Evolutionary conservation across 805 yeast genomes (phyloP), one percentile per base, ranked within the genome.

Genomic region (Hanseniaspora pseudoguilliermondii): DNA sequence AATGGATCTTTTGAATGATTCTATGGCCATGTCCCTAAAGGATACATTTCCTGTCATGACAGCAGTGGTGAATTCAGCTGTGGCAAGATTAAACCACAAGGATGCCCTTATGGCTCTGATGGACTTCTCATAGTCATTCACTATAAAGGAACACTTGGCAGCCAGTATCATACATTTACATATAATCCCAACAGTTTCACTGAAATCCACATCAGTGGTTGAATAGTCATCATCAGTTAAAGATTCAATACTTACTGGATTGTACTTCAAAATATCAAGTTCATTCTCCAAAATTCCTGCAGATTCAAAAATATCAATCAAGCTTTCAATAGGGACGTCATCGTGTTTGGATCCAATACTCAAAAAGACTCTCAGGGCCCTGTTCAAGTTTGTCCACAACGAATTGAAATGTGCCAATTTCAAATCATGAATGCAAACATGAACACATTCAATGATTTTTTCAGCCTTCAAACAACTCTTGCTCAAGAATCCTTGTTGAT

Each of bases 81-180:
- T 67, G 1, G 95, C 97, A 36, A 88, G 69, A 63, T 93, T 90
- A 68, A 78, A 86, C 67, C 78, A 71, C 0, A 74, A 67, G 10
- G 81, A 72, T 0, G 93, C 76, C 46, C 79, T 70, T 21, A 84
- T 65, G 13, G 77, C 69, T 62, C 80, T 77, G 25, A 80, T 65
- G 8, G 54, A 36, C 4, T 49, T 39, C 3, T 62, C 57, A 18
- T 60, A 56, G 18, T 55, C 51, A 6, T 55, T 39, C 2, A 64
- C 55, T 1, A 62, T 42, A 1, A 78, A 58, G 3, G 81, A 80
- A 10, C 74, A 75, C 57, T 75, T 72, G 5, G 79, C 71, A 0
- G 80, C 64, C 29, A 79, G 63, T 2, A 82, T 71, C 50, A 76
- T 65, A 13, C 79, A 66, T 27, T 66, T 59, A 6, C 72, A 62